Base-by-base conservation (phyloP, 371 early-diverging fungal species). In the Conidiobolus incongruus region DNA sequence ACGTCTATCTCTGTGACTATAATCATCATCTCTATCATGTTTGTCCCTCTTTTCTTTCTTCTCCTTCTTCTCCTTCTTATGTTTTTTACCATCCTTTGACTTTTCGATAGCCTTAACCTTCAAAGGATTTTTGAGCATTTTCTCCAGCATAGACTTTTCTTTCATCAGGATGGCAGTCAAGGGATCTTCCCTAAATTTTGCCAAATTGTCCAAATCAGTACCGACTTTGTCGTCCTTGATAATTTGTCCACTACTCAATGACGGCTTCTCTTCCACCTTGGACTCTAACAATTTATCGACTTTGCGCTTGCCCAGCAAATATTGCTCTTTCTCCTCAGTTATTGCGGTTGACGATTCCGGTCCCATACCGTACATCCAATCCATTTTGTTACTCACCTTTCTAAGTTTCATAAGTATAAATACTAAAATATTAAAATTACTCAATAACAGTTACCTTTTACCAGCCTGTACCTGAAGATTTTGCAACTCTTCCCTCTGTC, bases 341-440 rank as follows among this genome's bases (percentile, higher is more conserved):
- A 62, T 52, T 10, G 61, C 63, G 10, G 55, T 52, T 2, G 59
- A 61, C n/a, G 64, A 57, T 24, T 50, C 59, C 0, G 57, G 52
- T 2, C 65, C 73, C 8, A 77, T 75, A 22, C 77, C 72, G 51
- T 95, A 95, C 90, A 94, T 92, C 92, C 94, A 93, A 48, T 94
- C 94, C 2, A 95, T 55, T 37, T 78, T 66, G 45, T 87, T 77
- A 17, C 66, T 61, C 22, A 66, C 58, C 49, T 73, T 69, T 44
- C 77, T 81, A 46, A 26, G 42, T 45, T 32, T 12, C 23, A 26
- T 15, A 45, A 44, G 32, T 2, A 5, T 28, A 19, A 32, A 36
- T 12, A 1, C 7, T 16, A 12, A 6, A 3, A 23, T 29, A 15
- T 35, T n/a, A 4, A 5, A 34, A 15, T 22, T 37, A 17, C 20